Base-by-base conservation (phyloP, 495 filamentous ascomycete genomes). In the Annulohypoxylon bovei region DNA sequence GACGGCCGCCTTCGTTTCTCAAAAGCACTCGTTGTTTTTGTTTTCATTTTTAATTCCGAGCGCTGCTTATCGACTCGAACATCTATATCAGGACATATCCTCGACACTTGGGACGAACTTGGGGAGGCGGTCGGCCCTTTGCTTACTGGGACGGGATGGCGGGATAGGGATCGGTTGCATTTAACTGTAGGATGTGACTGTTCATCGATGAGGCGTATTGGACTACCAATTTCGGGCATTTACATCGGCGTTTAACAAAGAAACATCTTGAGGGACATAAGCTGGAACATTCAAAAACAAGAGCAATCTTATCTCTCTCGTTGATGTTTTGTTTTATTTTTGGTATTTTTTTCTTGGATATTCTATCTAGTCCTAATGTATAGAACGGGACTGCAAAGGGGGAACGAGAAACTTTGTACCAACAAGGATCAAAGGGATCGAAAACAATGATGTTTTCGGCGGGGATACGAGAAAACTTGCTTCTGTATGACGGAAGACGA, bases 201-300 rank as follows among this genome's bases (percentile, higher is more conserved):
- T 73, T 73, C 66, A 70, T 59, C 42, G 40, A 70, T 46, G 61
- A 67, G 71, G 65, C 61, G 65, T 57, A 70, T 66, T 58, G 71
- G 71, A 68, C 61, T 63, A 73, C 67, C 71, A 52, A 70, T 52
- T 70, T 68, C 25, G 62, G 71, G 71, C 71, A 73, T 73, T 73
- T 73, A 73, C 71, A 73, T 62, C 57, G 71, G 71, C 71, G 71
- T 73, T 73, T 63, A 62, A 56, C 55, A 47, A 66, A 56, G 49
- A 47, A 66, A 60, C 62, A 65, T 66, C 33, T 50, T 58, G 22
- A 53, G 66, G 53, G 49, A 57, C 18, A 58, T 55, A 6, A 56
- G 40, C 46, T 58, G 65, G 70, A 68, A 72, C 60, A 61, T 42
- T 23, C 54, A 52, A 72, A 71, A 72, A 56, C 64, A 72, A 72